Evolutionary conservation across 768 basidiomycete species (phyloP).

Genomic region (Boletus rubropictus): DNA sequence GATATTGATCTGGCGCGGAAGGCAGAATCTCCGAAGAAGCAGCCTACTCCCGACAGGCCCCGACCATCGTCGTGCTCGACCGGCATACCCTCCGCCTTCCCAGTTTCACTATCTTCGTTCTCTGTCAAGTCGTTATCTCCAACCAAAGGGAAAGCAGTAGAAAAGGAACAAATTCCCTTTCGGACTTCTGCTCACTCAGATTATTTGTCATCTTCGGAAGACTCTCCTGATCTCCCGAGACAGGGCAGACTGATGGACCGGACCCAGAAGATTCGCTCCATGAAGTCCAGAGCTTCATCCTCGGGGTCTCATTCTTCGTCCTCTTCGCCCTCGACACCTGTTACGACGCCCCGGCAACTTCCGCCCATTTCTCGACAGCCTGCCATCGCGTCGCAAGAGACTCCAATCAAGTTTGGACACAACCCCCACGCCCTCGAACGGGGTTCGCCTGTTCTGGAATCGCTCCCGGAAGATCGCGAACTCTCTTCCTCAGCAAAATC

Average conservation of each 20-base stretch:
- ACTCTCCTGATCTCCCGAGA: constrained; percentile 3
- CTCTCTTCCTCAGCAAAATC: constrained; percentile 23
- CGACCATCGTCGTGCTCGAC: constrained; percentile 45
- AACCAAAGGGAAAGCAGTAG: constrained; percentile 13
- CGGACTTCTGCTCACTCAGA: constrained; percentile 14
- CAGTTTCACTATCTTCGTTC: constrained; percentile 28
- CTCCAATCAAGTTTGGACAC: constrained; percentile 23
- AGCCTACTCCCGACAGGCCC: constrained; percentile 19
- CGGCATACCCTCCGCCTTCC: constrained; percentile 55
- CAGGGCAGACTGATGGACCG: constrained; percentile 5
- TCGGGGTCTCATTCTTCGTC: constrained; percentile 22
- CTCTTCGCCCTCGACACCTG: constrained; percentile 25
- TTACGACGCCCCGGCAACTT: constrained; percentile 12
- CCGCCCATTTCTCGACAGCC: constrained; percentile 18
- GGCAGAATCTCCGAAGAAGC: constrained; percentile 15
- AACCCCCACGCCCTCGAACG: constrained; percentile 24
- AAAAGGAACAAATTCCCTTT: neutral
- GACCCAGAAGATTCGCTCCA: constrained; percentile 1
- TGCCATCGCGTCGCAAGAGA: constrained; percentile 21
- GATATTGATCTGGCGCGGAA: constrained; percentile 59
- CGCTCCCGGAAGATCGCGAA: constrained; percentile 50
- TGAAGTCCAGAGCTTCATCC: constrained; percentile 22
- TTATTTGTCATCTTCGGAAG: constrained; percentile 27
- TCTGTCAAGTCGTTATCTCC: constrained; percentile 5
- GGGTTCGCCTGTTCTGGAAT: constrained; percentile 32